Conservation (phyloP, 441 rosid species). For the Capsella rubella region DNA sequence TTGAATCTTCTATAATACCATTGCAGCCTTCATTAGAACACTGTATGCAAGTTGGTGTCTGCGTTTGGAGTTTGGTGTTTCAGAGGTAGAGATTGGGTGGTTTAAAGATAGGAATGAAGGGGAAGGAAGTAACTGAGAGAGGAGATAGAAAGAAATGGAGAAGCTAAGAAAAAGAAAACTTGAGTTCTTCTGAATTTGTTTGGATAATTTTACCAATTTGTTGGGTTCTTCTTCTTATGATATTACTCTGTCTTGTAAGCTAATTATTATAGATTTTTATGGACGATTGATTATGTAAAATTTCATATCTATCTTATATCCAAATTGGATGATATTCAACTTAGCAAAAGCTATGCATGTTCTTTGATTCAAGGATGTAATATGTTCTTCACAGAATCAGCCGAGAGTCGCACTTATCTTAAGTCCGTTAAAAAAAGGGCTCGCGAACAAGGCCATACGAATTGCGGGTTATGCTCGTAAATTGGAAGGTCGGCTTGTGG, state of each 20-base stretch:
- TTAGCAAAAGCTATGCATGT: constrained; percentile 29
- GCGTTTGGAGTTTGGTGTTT: constrained; percentile 34
- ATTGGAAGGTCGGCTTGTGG: no score
- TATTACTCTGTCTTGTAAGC: constrained; percentile 14
- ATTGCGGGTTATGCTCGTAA: no score
- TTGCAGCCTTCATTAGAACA: constrained; percentile 34
- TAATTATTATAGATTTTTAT: constrained; percentile 33
- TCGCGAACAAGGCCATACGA: no score
- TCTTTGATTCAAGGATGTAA: constrained; percentile 32
- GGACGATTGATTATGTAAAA: constrained; percentile 35
- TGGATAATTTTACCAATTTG: constrained; percentile 31
- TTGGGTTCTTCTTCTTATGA: neutral
- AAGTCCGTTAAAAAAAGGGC: no score
- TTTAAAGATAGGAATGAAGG: constrained; percentile 26
- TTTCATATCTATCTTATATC: neutral
- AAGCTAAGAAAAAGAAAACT: constrained; percentile 9
- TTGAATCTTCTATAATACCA: constrained; percentile 30
- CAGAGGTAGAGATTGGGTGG: neutral
- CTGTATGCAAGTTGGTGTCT: constrained; percentile 22
- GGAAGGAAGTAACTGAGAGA: constrained; percentile 1
- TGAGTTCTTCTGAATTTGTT: constrained; percentile 36
- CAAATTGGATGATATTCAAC: constrained; percentile 12
- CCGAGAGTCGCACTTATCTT: no score
- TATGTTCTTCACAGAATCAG: neutral
- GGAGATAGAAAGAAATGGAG: constrained; percentile 23